phyloP scores from a whole-genome alignment of 176 grass and related monocot species.

The Cenchrus americanus region DNA sequence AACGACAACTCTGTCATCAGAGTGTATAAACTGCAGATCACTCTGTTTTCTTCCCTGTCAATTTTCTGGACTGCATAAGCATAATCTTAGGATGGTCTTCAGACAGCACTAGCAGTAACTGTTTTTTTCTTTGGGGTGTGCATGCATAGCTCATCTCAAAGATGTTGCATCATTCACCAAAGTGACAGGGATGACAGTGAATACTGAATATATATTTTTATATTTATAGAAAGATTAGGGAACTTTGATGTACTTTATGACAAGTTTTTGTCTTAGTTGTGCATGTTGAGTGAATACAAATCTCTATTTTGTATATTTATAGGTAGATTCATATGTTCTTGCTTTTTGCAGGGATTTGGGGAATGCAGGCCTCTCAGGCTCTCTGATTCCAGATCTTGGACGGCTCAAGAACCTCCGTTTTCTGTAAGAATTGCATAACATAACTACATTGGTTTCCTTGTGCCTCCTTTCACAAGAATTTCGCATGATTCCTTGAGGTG shows the following conservation, averaged over 20 bases:
- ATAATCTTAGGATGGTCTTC: neutral
- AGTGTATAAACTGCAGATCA: conserved; percentile 35
- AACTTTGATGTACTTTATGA: neutral
- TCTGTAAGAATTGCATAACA: conserved; percentile 40
- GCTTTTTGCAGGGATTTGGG: conserved; percentile 47
- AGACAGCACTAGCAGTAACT: neutral
- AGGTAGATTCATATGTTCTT: neutral
- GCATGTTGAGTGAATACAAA: no score
- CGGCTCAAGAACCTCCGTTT: conserved; percentile 47
- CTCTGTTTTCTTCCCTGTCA: neutral
- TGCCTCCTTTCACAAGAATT: neutral
- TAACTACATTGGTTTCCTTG: neutral
- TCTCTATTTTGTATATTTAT: no score
- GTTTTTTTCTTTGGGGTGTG: neutral
- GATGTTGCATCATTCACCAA: no score
- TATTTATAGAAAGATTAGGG: no score
- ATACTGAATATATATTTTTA: no score
- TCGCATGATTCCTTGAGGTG: no score
- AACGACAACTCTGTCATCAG: conserved; percentile 31
- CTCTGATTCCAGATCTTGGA: conserved; percentile 49
- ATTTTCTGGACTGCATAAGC: neutral
- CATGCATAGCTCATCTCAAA: no score
- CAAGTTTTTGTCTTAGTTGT: no score
- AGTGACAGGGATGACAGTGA: no score
- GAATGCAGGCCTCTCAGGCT: conserved; percentile 41